A percentile compares a stretch with the other conserved stretches of the same genome.
Evolutionary conservation across 805 yeast species (phyloP).

Genomic region (Candida silvatica): DNA sequence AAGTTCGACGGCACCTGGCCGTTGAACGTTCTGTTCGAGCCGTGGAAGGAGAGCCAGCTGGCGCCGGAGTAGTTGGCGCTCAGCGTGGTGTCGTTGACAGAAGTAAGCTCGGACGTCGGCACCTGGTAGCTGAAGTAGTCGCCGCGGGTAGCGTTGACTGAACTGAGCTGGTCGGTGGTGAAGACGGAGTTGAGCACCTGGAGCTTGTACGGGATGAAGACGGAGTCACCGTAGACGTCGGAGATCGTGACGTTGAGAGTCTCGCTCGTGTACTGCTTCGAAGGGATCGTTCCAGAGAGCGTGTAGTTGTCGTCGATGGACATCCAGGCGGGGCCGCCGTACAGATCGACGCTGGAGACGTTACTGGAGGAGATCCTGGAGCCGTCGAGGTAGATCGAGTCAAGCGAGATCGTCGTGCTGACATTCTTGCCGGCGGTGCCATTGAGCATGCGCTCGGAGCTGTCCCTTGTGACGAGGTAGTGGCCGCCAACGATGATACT

Average conservation of each 20-base stretch:
- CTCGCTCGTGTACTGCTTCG: constrained; percentile 27
- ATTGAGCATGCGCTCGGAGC: constrained; percentile 36
- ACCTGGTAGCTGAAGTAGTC: constrained; percentile 50
- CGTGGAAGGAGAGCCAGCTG: constrained; percentile 61
- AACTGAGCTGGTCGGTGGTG: constrained; percentile 40
- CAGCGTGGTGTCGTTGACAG: constrained; percentile 39
- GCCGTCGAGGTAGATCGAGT: constrained; percentile 61
- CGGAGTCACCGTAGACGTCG: constrained; percentile 54
- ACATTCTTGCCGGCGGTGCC: constrained; percentile 58
- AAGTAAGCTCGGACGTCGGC: constrained; percentile 47
- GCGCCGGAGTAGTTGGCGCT: constrained; percentile 33
- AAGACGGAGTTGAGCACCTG: constrained; percentile 47
- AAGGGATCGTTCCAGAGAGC: constrained; percentile 51
- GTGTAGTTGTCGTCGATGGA: constrained; percentile 30
- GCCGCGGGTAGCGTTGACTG: constrained; percentile 63
- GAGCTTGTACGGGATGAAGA: constrained; percentile 49
- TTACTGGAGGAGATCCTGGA: constrained; percentile 35
- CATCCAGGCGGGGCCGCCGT: constrained; percentile 56
- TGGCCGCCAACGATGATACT: constrained; percentile 83
- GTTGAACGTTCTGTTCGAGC: constrained; percentile 50
- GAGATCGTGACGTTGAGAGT: constrained; percentile 45
- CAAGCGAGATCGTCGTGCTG: constrained; percentile 50
- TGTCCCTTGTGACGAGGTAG: constrained; percentile 52
- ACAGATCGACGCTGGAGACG: constrained; percentile 42
- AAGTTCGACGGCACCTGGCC: constrained; percentile 59